Evolutionary conservation across 495 filamentous ascomycete genomes (phyloP), one percentile per base, ranked within the genome.

Genomic region (Aspergillus hancockii): DNA sequence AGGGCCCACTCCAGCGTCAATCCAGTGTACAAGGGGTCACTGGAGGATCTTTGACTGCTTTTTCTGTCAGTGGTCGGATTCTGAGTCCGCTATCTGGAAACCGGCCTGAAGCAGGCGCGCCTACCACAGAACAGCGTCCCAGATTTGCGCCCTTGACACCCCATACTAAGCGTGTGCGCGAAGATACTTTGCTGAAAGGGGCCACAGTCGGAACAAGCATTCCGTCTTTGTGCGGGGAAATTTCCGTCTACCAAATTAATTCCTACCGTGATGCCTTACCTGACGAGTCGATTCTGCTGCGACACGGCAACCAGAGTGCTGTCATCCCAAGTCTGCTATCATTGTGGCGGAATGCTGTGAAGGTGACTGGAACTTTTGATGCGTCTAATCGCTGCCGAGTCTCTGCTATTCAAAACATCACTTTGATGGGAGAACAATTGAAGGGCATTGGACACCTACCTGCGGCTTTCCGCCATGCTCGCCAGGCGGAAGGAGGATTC

Each of bases 101-200:
- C 51, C 67, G 69, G 47, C 67, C 72, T 8, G 68, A 73, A 47
- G 50, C 67, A 74, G 32, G 72, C 73, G 67, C 73, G 72, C 52
- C 67, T 75, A 43, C 52, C 62, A 71, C 38, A 66, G 76, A 67
- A 59, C 72, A 75, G 57, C 76, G 60, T 49, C 75, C 84, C 6
- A 85, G 80, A 60, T 87, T 96, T 52, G 88, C 86, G 1, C 92
- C 91, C 0, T 90, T 92, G 88, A 95, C 92, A 7, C 92, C 92
- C 3, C 86, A 90, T 34, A 91, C 92, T 3, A 81, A 90, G 52
- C 86, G 86, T 14, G 62, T 80, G 1, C 80, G 78, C 18, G 77
- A 87, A 63, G 82, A 85, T 54, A 75, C 71, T 0, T 70, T 88
- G 8, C 79, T 88, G 52, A 78, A 76, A 47, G 82, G 81, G 13